These are phyloP conservation scores for Cutaneotrichosporon sp. DNA, from an alignment of 1,284 basidiomycete genomes.

Conservation along the genomic window DNA sequence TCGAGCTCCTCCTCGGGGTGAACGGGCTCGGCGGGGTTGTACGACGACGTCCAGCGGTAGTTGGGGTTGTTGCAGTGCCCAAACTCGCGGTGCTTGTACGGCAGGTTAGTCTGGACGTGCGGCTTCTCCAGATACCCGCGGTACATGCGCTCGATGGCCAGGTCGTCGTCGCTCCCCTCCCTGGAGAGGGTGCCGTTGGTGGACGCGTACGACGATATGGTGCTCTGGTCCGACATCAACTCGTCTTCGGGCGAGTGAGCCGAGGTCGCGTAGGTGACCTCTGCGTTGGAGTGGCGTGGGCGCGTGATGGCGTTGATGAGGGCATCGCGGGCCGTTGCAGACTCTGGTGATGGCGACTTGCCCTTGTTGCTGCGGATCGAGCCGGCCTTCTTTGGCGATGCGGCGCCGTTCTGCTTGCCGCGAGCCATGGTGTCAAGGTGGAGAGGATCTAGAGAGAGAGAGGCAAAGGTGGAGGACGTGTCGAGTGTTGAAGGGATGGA, in stretches of 20 bases:
- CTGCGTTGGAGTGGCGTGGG: constrained; percentile 29
- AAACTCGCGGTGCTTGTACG: constrained; percentile 52
- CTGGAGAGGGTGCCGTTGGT: constrained; percentile 22
- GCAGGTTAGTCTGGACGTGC: constrained; percentile 39
- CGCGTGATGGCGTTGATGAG: constrained; percentile 43
- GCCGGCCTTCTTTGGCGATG: constrained; percentile 10
- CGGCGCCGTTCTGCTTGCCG: constrained; percentile 1
- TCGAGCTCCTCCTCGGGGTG: constrained; percentile 63
- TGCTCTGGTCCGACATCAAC: constrained; percentile 40
- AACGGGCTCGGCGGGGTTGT: constrained; percentile 55
- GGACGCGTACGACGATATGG: constrained; percentile 43
- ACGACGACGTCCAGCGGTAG: constrained; percentile 54
- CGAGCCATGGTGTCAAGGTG: not conserved
- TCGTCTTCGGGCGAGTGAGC: constrained; percentile 33
- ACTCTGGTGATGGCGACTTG: not conserved
- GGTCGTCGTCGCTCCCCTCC: constrained; percentile 24
- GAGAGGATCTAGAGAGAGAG: too few relatives aligned
- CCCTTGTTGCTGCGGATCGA: not conserved
- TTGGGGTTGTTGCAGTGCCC: constrained; percentile 52
- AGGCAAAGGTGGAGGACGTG: not conserved
- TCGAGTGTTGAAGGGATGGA: not conserved
- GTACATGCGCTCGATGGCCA: constrained; percentile 44
- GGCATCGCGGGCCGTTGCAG: constrained; percentile 32
- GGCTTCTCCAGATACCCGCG: constrained; percentile 46
- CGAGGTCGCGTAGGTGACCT: constrained; percentile 25